Conservation (phyloP, 805 yeast genomes). For the Ogataea chonburiensis region DNA sequence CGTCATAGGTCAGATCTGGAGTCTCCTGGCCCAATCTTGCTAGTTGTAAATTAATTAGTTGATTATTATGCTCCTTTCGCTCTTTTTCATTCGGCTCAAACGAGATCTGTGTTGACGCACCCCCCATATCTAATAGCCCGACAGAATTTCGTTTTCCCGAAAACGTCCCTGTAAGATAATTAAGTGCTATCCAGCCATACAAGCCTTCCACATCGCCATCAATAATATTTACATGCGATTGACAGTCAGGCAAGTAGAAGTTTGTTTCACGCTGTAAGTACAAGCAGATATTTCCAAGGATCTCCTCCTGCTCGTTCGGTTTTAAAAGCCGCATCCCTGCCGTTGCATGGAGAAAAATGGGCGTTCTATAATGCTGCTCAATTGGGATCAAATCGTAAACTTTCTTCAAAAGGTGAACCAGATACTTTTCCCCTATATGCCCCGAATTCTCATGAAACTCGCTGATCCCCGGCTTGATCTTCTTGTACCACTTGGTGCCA, state of each 20-base stretch:
- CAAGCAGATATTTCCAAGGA: constrained; percentile 48
- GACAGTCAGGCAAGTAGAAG: constrained; percentile 61
- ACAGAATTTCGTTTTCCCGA: constrained; percentile 39
- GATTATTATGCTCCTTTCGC: constrained; percentile 42
- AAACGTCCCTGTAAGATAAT: constrained; percentile 50
- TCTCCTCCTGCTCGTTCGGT: constrained; percentile 44
- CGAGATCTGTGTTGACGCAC: constrained; percentile 64
- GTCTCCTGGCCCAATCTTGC: constrained; percentile 32
- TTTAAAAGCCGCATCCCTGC: constrained; percentile 64
- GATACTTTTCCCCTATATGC: constrained; percentile 51
- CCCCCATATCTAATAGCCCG: constrained; percentile 64
- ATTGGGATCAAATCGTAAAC: constrained; percentile 55
- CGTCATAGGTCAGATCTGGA: constrained; percentile 35
- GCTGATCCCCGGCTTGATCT: constrained; percentile 58
- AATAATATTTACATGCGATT: constrained; percentile 54
- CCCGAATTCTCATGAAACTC: constrained; percentile 47
- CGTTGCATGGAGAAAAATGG: constrained; percentile 66
- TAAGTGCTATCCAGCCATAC: constrained; percentile 65
- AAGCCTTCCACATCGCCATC: constrained; percentile 68
- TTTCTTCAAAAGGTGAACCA: constrained; percentile 46
- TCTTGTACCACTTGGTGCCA: constrained; percentile 46
- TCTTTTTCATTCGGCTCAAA: constrained; percentile 56
- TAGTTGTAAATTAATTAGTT: constrained; percentile 46
- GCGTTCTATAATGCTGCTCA: constrained; percentile 61
- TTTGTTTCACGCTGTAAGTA: constrained; percentile 47